Evolutionary conservation across 1,284 basidiomycete species (phyloP).

Genomic region (Heliocybe sulcata): DNA sequence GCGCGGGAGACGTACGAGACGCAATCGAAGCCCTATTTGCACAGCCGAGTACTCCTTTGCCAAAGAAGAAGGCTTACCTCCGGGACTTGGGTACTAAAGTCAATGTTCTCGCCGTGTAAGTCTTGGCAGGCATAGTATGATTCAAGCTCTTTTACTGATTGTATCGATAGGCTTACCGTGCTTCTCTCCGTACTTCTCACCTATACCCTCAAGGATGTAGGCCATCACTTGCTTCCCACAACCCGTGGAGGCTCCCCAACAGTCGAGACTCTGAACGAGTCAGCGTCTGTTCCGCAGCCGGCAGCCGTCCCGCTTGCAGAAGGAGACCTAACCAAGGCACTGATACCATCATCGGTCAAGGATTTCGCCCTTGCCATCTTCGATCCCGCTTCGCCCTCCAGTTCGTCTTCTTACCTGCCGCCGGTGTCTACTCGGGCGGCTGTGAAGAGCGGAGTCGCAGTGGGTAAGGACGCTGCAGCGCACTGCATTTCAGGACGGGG

Average conservation of each 20-base stretch:
- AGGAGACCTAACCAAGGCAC: not conserved
- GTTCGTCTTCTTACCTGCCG: conserved; percentile 17
- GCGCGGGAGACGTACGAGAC: conserved; percentile 10
- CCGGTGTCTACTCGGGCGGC: not conserved
- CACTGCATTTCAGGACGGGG: not conserved
- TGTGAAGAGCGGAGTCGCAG: not conserved
- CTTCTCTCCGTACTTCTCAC: not conserved
- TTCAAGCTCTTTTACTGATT: too few relatives aligned
- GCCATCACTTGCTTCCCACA: not conserved
- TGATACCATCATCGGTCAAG: conserved; percentile 39
- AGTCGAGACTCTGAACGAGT: conserved; percentile 4
- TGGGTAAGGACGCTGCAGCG: not conserved
- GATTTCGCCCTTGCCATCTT: conserved; percentile 52
- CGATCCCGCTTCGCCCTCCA: conserved; percentile 27
- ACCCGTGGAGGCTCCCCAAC: not conserved
- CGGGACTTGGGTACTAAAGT: conserved; percentile 36
- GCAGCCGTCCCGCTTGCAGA: conserved; percentile 16
- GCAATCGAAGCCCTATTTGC: conserved; percentile 39
- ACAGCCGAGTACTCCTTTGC: conserved; percentile 16
- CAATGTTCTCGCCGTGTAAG: conserved; percentile 59
- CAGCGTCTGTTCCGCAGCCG: conserved; percentile 27
- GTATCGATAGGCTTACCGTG: not conserved
- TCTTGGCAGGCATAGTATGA: conserved; percentile 10
- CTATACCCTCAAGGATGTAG: not conserved
- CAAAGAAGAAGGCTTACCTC: not conserved